Base-by-base conservation (phyloP, 2,329 filamentous ascomycete species). In the Elsinoe necatrix region DNA sequence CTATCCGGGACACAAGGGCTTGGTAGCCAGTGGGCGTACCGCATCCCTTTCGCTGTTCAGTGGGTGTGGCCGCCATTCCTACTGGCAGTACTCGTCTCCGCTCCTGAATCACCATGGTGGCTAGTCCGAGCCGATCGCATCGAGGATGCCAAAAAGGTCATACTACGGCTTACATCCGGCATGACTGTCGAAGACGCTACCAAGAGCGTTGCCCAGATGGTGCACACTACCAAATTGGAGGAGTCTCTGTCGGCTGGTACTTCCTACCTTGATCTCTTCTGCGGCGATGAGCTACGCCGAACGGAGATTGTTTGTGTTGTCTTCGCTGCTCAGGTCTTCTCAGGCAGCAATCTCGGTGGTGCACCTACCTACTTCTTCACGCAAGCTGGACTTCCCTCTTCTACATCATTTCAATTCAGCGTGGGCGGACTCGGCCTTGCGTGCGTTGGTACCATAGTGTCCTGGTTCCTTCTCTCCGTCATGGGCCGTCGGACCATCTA, bases 311-410 rank as follows among this genome's bases (percentile, higher is more conserved):
- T 72, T 0, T 63, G 72, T 35, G 70, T 71, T 6, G 73, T 73
- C 16, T 77, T 73, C 59, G 65, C 68, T 25, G 72, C 72, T 50
- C 73, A 76, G 57, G 69, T 73, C 55, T 61, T 75, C 3, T 70
- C 68, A n/a, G 73, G 72, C 1, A 69, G 73, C 42, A 71, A 67
- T 54, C 62, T 76, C 54, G 70, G 75, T 5, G 72, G 72, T 27
- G 75, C 73, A 61, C 68, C 69, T 4, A 75, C 71, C 2, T 77
- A 77, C 63, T 77, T 77, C 67, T 76, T 77, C 65, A 64, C 75
- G 50, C 70, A 70, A 5, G 73, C 73, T 3, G 73, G 74, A 1
- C 60, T 72, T 41, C 61, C 65, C 5, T 69, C 72, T 35, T 62
- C 67, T 7, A 60, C 72, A 47, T 72, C 73, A 1, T 73, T 72